Evolutionary conservation across 805 yeast species (phyloP), one percentile per base, ranked within the genome.

Genomic region (Saturnispora mendoncae): DNA sequence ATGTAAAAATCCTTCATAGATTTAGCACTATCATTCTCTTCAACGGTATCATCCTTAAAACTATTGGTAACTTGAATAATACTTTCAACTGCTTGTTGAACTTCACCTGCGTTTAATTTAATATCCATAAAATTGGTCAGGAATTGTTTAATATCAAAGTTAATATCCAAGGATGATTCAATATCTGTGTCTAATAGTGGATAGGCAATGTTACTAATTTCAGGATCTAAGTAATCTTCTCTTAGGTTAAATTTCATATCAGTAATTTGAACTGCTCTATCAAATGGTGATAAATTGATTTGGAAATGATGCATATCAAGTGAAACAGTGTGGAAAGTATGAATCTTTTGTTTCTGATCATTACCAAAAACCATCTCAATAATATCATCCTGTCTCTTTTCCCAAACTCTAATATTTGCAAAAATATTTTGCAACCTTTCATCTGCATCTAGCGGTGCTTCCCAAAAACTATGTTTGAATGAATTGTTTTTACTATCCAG

Each of bases 371-470:
- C 68, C 46, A 63, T 64, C 25, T 60, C 58, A 51, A 82, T 76
- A 19, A 83, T 65, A 42, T 67, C 74, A 39, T 78, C 71, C 29
- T 71, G 64, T n/a, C 71, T 70, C 18, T 78, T 71, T 51, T 90
- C 98, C 97, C 97, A 88, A 45, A 78, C 76, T 66, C 97, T 74
- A 97, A 97, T 92, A 12, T 70, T 66, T 0, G 78, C 66, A 51
- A 87, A 86, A 1, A 78, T 67, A 3, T 68, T 62, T 19, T 76
- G 57, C 2, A 84, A 83, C 13, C 69, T 69, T 7, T 65, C 62
- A 44, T 68, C 66, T 0, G 87, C 87, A 46, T 68, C 62, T 0
- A 45, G 48, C 0, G 85, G 80, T 0, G 74, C 66, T 14, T 57
- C 56, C 66, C 76, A 69, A 0, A 59, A 46, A 2, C 56, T 48